Base-by-base conservation (phyloP, 371 early-diverging fungal species). In the Conidiobolus incongruus region DNA sequence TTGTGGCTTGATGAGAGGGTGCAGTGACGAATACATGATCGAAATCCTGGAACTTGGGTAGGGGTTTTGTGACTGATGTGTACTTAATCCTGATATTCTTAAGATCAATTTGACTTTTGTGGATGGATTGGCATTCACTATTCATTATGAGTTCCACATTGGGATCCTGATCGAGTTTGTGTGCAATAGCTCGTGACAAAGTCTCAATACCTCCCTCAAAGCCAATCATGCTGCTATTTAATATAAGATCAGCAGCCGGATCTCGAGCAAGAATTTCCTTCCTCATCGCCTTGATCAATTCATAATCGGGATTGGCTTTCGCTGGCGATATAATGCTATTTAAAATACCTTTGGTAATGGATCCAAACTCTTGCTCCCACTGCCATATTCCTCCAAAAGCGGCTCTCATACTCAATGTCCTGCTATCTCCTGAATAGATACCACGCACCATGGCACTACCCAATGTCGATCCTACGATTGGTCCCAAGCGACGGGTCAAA, bases 371-470 rank as follows among this genome's bases (percentile, higher is more conserved):
- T 11, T 54, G 61, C 51, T 88, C 86, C 4, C 61, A 51, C 19
- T 76, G 68, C 49, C 68, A 73, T 23, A 88, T 49, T 34, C 67
- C 52, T 30, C 66, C 65, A 33, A 91, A 56, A 1, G 78, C 71
- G 2, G 87, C 75, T 23, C 72, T 59, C 0, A 84, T 64, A 28
- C 84, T 84, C 7, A 92, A 65, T 41, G 63, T 52, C 33, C 63
- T 70, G 1, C 66, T 61, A 53, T 93, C 83, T 0, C 89, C 90
- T 0, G 91, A 92, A 60, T 89, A 93, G 35, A 93, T 83, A 0
- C 95, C 95, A 49, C 86, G 90, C 26, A 86, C 68, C 30, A 89
- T 57, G 1, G 90, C 86, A 19, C 88, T 83, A 20, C 89, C 68
- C 44, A 94, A 42, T 35, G 63, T 63, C 44, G 81, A 68, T 34